These are phyloP conservation scores for Ceratobasidium sp. DNA, from an alignment of 1,284 basidiomycete genomes.

Conservation along the genomic window DNA sequence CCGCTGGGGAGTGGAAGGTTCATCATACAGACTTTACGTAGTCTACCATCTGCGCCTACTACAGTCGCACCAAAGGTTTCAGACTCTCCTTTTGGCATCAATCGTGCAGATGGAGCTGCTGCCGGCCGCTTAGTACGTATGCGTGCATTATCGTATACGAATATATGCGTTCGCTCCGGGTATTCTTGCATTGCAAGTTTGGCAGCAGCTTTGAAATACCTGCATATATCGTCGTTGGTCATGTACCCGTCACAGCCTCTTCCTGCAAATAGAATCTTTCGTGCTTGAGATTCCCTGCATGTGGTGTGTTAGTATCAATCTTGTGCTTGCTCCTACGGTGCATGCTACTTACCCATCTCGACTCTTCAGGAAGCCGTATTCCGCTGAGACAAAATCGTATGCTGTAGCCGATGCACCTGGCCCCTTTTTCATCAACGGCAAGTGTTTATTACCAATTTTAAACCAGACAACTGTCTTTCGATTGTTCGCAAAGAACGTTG, in stretches of 20 bases:
- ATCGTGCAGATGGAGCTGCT: conserved; percentile 50
- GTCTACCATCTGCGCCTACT: background rate
- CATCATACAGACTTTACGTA: conserved; percentile 45
- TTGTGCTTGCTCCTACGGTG: background rate
- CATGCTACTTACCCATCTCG: conserved; percentile 46
- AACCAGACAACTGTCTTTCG: conserved; percentile 48
- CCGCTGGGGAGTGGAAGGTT: conserved; percentile 47
- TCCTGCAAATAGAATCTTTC: conserved; percentile 53
- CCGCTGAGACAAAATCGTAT: conserved; percentile 55
- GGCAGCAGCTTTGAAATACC: conserved; percentile 49
- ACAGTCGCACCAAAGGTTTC: background rate
- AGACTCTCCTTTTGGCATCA: conserved; percentile 49
- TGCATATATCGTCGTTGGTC: conserved; percentile 50
- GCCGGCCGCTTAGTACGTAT: conserved; percentile 52
- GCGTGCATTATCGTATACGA: conserved; percentile 53
- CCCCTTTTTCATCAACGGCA: conserved; percentile 52
- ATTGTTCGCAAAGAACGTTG: conserved; percentile 55
- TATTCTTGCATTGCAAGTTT: conserved; percentile 50
- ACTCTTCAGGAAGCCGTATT: conserved; percentile 50
- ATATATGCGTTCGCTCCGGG: conserved; percentile 47
- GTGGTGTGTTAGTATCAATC: background rate
- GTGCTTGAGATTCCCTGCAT: conserved; percentile 42
- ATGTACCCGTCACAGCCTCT: conserved; percentile 57
- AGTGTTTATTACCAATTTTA: conserved; percentile 43
- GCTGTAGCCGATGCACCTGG: conserved; percentile 55